phyloP scores from a whole-genome alignment of 139 green algal species.

The Volvox reticuliferus region DNA sequence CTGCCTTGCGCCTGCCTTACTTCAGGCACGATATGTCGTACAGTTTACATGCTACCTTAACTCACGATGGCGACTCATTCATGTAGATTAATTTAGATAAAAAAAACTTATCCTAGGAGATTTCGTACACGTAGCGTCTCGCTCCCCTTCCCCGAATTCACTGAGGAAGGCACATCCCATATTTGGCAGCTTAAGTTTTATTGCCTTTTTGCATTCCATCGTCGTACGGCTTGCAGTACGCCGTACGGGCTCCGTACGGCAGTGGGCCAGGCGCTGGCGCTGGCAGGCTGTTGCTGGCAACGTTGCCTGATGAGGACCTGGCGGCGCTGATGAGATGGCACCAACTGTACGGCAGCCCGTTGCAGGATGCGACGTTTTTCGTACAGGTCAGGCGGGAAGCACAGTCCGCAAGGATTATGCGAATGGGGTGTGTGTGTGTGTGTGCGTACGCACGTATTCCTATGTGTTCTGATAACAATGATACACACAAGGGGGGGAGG shows the following conservation, averaged over 20 bases:
- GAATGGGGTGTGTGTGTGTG: neutral
- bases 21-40: neutral
- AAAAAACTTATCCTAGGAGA: too few species aligned
- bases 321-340: slow-evolving; percentile 17
- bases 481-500: too few species aligned
- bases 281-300: neutral
- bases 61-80: too few species aligned
- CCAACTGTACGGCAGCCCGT: neutral
- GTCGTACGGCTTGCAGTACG: neutral
- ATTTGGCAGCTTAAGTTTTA: too few species aligned
- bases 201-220: too few species aligned
- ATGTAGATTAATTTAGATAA: too few species aligned
- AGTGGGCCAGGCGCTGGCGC: neutral
- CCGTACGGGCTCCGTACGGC: neutral
- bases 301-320: slow-evolving; percentile 19
- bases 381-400: neutral
- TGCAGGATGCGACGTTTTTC: neutral
- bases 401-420: neutral
- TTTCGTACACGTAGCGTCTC: too few species aligned
- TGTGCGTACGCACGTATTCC: too few species aligned
- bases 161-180: too few species aligned
- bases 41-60: too few species aligned
- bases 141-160: too few species aligned
- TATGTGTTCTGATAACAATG: too few species aligned
- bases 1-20: neutral